Conservation (phyloP, 2,329 filamentous ascomycete genomes). For the Ophiosphaerella herpotricha region DNA sequence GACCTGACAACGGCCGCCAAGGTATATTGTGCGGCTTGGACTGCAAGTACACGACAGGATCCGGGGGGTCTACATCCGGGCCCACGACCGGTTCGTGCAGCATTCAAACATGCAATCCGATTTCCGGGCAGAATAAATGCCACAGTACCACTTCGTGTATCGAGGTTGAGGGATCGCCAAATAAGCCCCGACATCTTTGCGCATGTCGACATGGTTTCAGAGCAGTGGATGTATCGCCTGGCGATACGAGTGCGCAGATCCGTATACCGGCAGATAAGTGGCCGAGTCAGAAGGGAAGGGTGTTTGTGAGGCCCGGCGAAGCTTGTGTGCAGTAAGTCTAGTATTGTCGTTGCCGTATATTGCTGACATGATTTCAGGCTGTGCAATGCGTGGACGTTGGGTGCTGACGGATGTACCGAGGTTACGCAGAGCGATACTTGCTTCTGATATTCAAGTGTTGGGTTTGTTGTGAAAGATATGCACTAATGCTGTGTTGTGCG, state of each 20-base stretch:
- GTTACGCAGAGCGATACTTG: not conserved
- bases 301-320: not conserved
- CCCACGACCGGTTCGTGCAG: conserved; percentile 1
- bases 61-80: not conserved
- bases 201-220: conserved; percentile 18
- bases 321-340: not conserved
- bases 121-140: conserved; percentile 40
- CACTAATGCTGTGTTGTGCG: too few species aligned
- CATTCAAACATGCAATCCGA: conserved; percentile 49
- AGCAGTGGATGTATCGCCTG: not conserved
- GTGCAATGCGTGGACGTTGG: not conserved
- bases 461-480: too few species aligned
- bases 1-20: too few species aligned
- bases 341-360: not conserved
- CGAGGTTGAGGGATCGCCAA: conserved; percentile 8
- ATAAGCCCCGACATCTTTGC: conserved; percentile 9
- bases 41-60: not conserved
- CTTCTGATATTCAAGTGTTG: not conserved
- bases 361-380: not conserved
- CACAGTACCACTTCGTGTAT: conserved; percentile 52
- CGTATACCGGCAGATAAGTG: conserved; percentile 5
- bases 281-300: not conserved
- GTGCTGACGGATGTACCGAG: not conserved
- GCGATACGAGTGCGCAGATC: conserved; percentile 9
- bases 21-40: too few species aligned